Evolutionary conservation across 2,329 filamentous ascomycete genomes (phyloP), one percentile per base, ranked within the genome.

Genomic region (Sordariomycetes sp.): DNA sequence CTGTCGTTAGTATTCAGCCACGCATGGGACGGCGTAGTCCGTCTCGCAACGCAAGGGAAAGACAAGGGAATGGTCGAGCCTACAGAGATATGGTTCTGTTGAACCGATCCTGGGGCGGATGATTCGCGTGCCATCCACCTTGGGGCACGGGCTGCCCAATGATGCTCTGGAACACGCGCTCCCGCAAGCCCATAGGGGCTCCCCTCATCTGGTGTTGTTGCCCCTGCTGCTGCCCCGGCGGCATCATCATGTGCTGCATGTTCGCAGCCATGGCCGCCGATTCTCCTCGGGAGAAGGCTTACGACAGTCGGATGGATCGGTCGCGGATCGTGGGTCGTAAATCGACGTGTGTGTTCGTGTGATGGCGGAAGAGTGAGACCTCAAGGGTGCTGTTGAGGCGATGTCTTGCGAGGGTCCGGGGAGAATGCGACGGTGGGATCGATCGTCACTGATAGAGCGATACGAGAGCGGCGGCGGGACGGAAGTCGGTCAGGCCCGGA

Each of bases 201-300:
- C 54, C 24, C 10, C 45, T 42, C 34, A 52, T 35, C 22, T 66
- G 65, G 60, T 70, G 68, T 62, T 70, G 66, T 60, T 74, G 73
- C 60, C 73, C 67, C 48, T 67, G 65, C 52, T 67, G 66, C 58
- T 72, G 72, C 59, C 68, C 68, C 61, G 66, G 70, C 63, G 71
- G 70, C 67, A 76, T 70, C 68, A 76, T 74, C 77, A 82, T 80
- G 64, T 79, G 78, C 67, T 76, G 75, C 70, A 82, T 76, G 63
- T 80, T 81, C 66, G 76, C 78, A 72, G 79, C 79, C 79, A 83
- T 82, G 69, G 76, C 56, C 56, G 56, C 56, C n/a, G 51, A 42
- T n/a, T 53, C 56, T 51, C 56, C 56, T 36, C 22, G 56, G 25
- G 35, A 52, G 42, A 42, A 24, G 32, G 17, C 35, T 28, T 36